A percentile compares a stretch with the other conserved stretches of the same genome.
Conservation (phyloP, 768 basidiomycete genomes). For the Fistulinella prunicolor region DNA sequence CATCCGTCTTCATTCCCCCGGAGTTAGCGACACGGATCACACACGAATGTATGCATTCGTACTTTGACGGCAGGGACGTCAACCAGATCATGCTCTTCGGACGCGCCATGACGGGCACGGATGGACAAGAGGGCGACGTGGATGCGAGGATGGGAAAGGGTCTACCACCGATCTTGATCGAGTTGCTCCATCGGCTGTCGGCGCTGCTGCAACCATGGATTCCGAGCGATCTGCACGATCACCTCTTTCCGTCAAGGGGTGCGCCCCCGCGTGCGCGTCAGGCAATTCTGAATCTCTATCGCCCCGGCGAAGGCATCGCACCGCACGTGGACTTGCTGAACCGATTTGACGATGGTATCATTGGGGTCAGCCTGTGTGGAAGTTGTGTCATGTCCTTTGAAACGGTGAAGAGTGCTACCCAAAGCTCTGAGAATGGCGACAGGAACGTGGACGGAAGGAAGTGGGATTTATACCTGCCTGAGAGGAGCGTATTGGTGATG, state of each 20-base stretch:
- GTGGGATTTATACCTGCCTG: constrained; percentile 66
- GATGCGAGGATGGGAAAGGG: constrained; percentile 34
- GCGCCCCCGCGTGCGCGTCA: constrained; percentile 58
- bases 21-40: constrained; percentile 50
- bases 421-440: constrained; percentile 1
- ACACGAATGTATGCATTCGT: constrained; percentile 52
- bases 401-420: constrained; percentile 13
- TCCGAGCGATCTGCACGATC: constrained; percentile 44
- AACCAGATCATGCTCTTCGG: constrained; percentile 92
- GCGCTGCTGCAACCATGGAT: constrained; percentile 48
- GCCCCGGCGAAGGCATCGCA: constrained; percentile 84
- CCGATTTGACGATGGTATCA: constrained; percentile 86
- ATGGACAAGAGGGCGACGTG: constrained; percentile 8
- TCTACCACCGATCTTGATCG: constrained; percentile 54
- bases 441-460: constrained; percentile 1
- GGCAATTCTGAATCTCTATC: constrained; percentile 87
- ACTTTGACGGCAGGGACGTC: constrained; percentile 47
- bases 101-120: constrained; percentile 29
- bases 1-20: constrained; percentile 46
- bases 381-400: constrained; percentile 81
- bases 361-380: constrained; percentile 80
- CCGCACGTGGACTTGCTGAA: constrained; percentile 83
- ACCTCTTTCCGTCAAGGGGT: constrained; percentile 55
- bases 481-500: constrained; percentile 73
- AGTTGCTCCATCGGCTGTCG: constrained; percentile 52